Evolutionary conservation across 78 protist genomes (phyloP).

Genomic region (Anaeramoeba flamelloides): DNA sequence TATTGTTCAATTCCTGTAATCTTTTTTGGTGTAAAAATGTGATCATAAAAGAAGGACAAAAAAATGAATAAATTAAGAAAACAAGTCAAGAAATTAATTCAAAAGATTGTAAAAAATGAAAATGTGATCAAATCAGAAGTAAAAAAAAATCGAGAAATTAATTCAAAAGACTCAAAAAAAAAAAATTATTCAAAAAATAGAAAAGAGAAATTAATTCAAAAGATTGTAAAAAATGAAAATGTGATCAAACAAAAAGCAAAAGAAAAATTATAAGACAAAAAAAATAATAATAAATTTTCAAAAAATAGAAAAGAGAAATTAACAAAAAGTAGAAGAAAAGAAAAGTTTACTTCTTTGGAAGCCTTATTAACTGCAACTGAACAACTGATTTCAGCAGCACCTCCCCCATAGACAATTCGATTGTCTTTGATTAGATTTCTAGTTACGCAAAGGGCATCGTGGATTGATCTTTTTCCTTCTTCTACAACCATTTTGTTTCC

Average conservation of each 20-base stretch:
- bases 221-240: not conserved
- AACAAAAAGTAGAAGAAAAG: not conserved
- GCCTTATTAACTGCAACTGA: slow-evolving; percentile 51
- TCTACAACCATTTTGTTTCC: slow-evolving; percentile 95
- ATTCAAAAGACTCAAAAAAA: too few relatives aligned
- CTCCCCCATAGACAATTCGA: slow-evolving; percentile 50
- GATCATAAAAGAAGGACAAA: not conserved
- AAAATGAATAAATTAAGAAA: too few relatives aligned
- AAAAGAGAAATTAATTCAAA: too few relatives aligned
- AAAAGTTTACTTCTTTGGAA: slow-evolving; percentile 63
- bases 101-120: too few relatives aligned
- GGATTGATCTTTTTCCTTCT: slow-evolving; percentile 93
- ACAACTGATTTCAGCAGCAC: slow-evolving; percentile 85
- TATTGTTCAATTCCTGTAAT: slow-evolving; percentile 71
- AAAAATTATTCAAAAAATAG: too few relatives aligned
- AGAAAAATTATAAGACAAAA: too few relatives aligned
- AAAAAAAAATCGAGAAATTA: too few relatives aligned
- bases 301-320: too few relatives aligned
- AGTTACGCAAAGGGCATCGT: slow-evolving; percentile 95
- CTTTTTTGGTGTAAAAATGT: slow-evolving; percentile 4
- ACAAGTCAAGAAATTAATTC: too few relatives aligned
- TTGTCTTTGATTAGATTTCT: slow-evolving; percentile 94
- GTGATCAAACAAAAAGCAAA: not conserved
- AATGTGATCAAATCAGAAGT: too few relatives aligned
- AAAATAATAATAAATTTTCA: too few relatives aligned